Evolutionary conservation across 1,284 basidiomycete species (phyloP).

Genomic region (Heterobasidion occidentale): DNA sequence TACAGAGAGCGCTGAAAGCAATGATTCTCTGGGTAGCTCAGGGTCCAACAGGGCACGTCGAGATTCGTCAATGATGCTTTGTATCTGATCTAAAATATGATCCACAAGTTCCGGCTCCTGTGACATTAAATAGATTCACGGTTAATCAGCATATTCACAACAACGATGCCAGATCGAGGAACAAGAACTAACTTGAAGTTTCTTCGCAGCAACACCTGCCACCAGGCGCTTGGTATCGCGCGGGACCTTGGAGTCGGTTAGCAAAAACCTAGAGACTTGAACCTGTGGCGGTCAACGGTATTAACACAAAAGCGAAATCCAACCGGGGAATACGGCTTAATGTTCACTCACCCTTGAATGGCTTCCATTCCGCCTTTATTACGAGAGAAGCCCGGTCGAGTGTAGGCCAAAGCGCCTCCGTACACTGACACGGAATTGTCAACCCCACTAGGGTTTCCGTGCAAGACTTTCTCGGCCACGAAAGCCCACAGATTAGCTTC

Average conservation of each 20-base stretch:
- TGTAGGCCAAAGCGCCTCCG: slow-evolving; percentile 92
- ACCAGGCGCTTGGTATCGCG: slow-evolving; percentile 95
- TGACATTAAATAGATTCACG: slow-evolving; percentile 9
- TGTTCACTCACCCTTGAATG: slow-evolving; percentile 67
- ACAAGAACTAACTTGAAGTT: slow-evolving; percentile 43
- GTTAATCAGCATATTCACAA: slow-evolving; percentile 7
- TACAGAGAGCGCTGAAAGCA: slow-evolving; percentile 57
- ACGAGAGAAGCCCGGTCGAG: slow-evolving; percentile 70
- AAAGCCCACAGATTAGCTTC: slow-evolving; percentile 93
- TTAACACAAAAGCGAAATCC: slow-evolving; percentile 7
- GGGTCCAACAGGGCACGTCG: slow-evolving; percentile 67
- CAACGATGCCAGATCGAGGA: slow-evolving; percentile 1
- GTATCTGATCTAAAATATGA: slow-evolving; percentile 70
- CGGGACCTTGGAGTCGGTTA: slow-evolving; percentile 90
- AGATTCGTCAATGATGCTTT: slow-evolving; percentile 78
- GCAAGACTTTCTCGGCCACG: slow-evolving; percentile 91
- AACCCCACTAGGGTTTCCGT: slow-evolving; percentile 96
- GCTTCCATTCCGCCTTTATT: slow-evolving; percentile 73
- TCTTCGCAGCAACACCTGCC: slow-evolving; percentile 76
- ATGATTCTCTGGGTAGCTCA: slow-evolving; percentile 53
- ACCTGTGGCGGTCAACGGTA: slow-evolving; percentile 26
- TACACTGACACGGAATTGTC: slow-evolving; percentile 94
- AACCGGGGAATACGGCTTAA: slow-evolving; percentile 5
- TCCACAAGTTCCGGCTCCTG: slow-evolving; percentile 78
- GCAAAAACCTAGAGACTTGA: slow-evolving; percentile 73